These are phyloP conservation scores for Penicillium nucicola DNA, from an alignment of 495 filamentous ascomycete genomes.

Conservation along the genomic window DNA sequence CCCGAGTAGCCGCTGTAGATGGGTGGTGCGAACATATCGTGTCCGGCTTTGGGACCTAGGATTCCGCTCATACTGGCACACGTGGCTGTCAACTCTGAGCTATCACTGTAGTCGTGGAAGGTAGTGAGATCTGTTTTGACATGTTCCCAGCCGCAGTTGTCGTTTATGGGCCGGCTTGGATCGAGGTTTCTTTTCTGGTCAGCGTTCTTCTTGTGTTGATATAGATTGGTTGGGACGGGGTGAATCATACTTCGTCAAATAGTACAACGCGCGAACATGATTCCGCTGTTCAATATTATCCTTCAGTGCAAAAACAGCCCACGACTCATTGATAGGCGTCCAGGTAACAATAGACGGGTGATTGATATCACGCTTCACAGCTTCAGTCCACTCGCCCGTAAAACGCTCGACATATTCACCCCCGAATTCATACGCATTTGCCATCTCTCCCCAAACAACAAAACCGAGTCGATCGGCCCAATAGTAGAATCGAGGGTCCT, in stretches of 20 bases:
- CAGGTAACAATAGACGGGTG: conserved; percentile 59
- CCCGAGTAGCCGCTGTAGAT: conserved; percentile 25
- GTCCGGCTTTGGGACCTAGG: conserved; percentile 39
- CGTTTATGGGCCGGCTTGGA: conserved; percentile 56
- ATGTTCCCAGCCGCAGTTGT: conserved; percentile 66
- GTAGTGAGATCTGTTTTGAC: conserved; percentile 56
- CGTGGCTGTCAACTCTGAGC: conserved; percentile 39
- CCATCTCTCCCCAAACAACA: conserved; percentile 41
- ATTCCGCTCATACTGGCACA: conserved; percentile 46
- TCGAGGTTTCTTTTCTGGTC: conserved; percentile 42
- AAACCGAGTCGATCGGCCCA: conserved; percentile 41
- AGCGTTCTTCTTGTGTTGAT: neutral
- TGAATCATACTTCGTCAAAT: conserved; percentile 51
- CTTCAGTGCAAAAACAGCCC: conserved; percentile 52
- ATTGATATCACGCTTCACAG: conserved; percentile 56
- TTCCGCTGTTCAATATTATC: conserved; percentile 52
- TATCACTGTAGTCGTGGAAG: conserved; percentile 60
- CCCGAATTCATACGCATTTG: conserved; percentile 48
- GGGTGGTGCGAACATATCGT: conserved; percentile 46
- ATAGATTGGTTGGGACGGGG: neutral
- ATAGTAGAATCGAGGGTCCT: conserved; percentile 35
- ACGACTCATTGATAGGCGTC: conserved; percentile 62
- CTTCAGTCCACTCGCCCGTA: conserved; percentile 54
- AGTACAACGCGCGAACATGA: conserved; percentile 56
- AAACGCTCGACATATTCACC: conserved; percentile 50